Base-by-base conservation (phyloP, 352 stramenopile species). In the Phytophthora rubi region DNA sequence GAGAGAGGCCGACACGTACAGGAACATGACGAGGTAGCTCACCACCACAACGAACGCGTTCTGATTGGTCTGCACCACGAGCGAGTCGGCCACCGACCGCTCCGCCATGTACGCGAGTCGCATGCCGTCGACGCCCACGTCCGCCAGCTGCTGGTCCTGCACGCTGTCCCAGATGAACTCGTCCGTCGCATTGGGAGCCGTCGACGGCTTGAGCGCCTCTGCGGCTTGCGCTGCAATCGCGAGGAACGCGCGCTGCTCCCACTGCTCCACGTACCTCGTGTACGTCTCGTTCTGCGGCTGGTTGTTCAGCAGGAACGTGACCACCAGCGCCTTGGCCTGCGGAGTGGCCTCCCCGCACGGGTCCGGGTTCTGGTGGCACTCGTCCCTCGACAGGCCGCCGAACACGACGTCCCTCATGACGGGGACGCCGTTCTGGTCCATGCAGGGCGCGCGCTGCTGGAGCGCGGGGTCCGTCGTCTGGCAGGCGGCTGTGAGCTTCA, bases 1-100 rank as follows among this genome's bases (percentile, higher is more conserved):
- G 13, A 97, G 75, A 30, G 90, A 92, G 21, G 93, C 75, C 10
- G 89, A 92, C 23, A 97, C 88, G 73, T 97, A 97, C 4, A 95
- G 47, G 65, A 97, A 97, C 91, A 97, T 97, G 30, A 92, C 84
- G n/a, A 88, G 21, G 67, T 97, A 97, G 61, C 83, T 95, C n/a
- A 94, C 67, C 1, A 85, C 78, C 26, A 97, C 88, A 47, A 97
- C 87, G 68, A 96, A 97, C 4, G 88, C 86, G 65, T 97, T 97
- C 59, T 97, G 86, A 23, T 80, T 84, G 21, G 87, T 95, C 65
- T 97, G 89, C n/a, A 95, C 84, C 12, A 82, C 65, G 4, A 97
- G 75, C 55, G 87, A 92, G 62, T 97, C 91, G 13, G 86, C 78
- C 39, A 97, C 77, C 3, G 88, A 96, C 23, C 91, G 83, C 73